Evolutionary conservation across 2,329 filamentous ascomycete species (phyloP).

Genomic region (Botrytis byssoidea): DNA sequence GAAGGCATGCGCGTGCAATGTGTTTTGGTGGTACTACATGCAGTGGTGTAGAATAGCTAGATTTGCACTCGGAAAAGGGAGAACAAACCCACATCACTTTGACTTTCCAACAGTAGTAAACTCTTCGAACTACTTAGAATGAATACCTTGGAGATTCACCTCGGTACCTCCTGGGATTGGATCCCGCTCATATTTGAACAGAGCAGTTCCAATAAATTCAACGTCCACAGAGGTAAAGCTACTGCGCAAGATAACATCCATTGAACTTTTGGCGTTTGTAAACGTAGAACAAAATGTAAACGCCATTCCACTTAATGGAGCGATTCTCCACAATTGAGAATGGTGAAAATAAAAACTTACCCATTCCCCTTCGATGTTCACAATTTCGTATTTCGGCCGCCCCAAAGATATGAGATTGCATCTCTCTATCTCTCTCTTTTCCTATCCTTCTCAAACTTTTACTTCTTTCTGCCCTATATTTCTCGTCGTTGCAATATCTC

Average conservation of each 20-base stretch:
- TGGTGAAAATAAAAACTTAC: too few relatives aligned
- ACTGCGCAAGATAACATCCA: background rate
- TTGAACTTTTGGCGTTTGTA: background rate
- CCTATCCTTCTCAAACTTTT: background rate
- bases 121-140: too few relatives aligned
- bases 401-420: background rate
- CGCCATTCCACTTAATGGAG: background rate
- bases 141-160: background rate
- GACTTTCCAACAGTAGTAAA: too few relatives aligned
- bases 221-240: background rate
- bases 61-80: background rate
- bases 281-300: background rate
- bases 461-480: background rate
- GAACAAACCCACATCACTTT: background rate
- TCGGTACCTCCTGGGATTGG: background rate
- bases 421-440: background rate
- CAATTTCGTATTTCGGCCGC: background rate
- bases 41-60: background rate
- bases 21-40: background rate
- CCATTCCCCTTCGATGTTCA: background rate
- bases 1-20: background rate
- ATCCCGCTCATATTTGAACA: background rate
- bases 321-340: background rate
- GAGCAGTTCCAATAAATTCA: background rate
- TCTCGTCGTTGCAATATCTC: background rate